Evolutionary conservation across 1,139 yeast genomes (phyloP).

Genomic region (Sugiyamaella neomexicana): DNA sequence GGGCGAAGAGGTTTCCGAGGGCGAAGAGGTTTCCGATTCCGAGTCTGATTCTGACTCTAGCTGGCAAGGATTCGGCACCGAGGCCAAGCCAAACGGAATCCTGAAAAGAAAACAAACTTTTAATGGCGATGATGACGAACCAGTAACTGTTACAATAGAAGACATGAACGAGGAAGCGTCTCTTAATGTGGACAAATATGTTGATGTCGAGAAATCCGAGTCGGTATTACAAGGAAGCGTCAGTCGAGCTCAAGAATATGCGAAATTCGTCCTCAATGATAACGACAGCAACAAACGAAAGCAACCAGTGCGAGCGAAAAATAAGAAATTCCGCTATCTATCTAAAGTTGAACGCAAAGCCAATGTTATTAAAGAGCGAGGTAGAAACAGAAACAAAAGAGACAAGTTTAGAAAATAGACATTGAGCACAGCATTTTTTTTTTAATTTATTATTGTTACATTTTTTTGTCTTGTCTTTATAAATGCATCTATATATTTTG

Average conservation of each 20-base stretch:
- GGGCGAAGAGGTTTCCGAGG: slow-evolving; percentile 18
- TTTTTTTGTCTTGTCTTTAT: background rate
- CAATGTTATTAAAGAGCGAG: slow-evolving; percentile 49
- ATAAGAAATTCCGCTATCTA: slow-evolving; percentile 79
- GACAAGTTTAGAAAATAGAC: slow-evolving; percentile 10
- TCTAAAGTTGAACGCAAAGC: slow-evolving; percentile 74
- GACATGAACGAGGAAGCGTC: slow-evolving; percentile 27
- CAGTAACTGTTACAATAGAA: slow-evolving; percentile 36
- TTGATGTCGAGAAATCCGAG: slow-evolving; percentile 36
- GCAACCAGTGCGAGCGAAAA: slow-evolving; percentile 41
- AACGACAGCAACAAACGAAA: slow-evolving; percentile 16
- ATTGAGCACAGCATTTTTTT: background rate
- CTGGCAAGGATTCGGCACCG: slow-evolving; percentile 41
- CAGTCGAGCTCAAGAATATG: slow-evolving; percentile 38
- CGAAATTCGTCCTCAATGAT: slow-evolving; percentile 32
- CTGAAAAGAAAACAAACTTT: slow-evolving; percentile 66
- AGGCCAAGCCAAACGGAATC: slow-evolving; percentile 41
- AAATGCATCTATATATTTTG: background rate
- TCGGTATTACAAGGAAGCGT: slow-evolving; percentile 41
- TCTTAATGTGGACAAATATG: slow-evolving; percentile 30
- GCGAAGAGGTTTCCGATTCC: slow-evolving; percentile 19
- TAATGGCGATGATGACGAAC: slow-evolving; percentile 34
- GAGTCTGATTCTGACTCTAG: slow-evolving; percentile 25
- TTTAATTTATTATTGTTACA: background rate
- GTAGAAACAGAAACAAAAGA: slow-evolving; percentile 13